These are phyloP conservation scores for Starmerella khaoyaiensis DNA, from an alignment of 805 yeast genomes.

Conservation along the genomic window DNA sequence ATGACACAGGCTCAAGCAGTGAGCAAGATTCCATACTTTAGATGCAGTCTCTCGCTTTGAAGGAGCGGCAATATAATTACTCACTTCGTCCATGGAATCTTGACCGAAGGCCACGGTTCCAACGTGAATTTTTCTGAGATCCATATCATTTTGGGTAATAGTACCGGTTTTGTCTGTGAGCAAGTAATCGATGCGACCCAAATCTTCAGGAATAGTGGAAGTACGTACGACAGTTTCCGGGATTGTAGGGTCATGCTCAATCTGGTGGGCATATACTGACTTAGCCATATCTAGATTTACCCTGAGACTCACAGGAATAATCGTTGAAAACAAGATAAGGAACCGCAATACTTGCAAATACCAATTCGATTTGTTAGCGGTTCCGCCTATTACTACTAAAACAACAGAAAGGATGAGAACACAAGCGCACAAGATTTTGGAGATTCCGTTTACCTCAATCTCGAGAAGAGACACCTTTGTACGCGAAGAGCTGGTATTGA, in stretches of 20 bases:
- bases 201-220: conserved; percentile 93
- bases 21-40: conserved; percentile 66
- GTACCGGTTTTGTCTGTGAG: conserved; percentile 95
- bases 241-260: conserved; percentile 72
- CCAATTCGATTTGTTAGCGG: conserved; percentile 57
- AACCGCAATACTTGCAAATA: conserved; percentile 83
- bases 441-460: conserved; percentile 73
- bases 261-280: conserved; percentile 89
- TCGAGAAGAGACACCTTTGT: conserved; percentile 85
- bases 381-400: conserved; percentile 71
- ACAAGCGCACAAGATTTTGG: conserved; percentile 76
- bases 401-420: conserved; percentile 67
- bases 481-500: conserved; percentile 79
- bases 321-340: conserved; percentile 81
- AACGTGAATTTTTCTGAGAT: conserved; percentile 77
- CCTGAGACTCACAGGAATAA: conserved; percentile 88
- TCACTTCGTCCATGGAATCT: conserved; percentile 82
- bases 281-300: conserved; percentile 93
- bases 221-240: conserved; percentile 88
- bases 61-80: conserved; percentile 40
- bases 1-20: conserved; percentile 87
- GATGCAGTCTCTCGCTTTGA: conserved; percentile 51
- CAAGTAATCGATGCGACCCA: conserved; percentile 88
- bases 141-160: conserved; percentile 96
- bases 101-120: conserved; percentile 88